Base-by-base conservation (phyloP, 257 asterid genomes). In the Handroanthus guayacan region DNA sequence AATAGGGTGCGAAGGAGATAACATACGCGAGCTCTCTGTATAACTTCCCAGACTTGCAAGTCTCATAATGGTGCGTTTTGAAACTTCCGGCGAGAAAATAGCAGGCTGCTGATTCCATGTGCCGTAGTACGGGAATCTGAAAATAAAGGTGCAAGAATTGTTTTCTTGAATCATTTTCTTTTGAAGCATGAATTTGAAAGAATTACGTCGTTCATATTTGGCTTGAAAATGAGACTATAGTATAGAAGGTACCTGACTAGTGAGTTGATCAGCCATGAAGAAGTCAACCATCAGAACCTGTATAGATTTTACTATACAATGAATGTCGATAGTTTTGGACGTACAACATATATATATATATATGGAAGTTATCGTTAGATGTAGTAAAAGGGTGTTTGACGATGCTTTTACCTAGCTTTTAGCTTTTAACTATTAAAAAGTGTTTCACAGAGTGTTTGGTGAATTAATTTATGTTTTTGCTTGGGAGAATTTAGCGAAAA, bases 221-320 rank as follows among this genome's bases (percentile, higher is more conserved):
- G 45, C 45, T 41, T 41, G 8, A 41, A 41, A 41, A 41, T 41
- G 55, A 2, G 55, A 10, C 4, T 47, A 6, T 16, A 17, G 12
- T 55, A 9, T 60, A 17, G 1, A 4, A 6, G 5, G 34, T 82
- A 89, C 95, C 91, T 89, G 92, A 74, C 95, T 89, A 5, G 95
- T 89, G 2, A 89, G 88, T 75, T 89, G 95, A 76, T 89, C 92
- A 63, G 95, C 95, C 92, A 89, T 89, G 85, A 89, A 87, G 75
- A 89, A 86, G 9, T 89, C 95, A 6, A 84, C 95, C 95, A 89
- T 50, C 81, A 89, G 62, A 62, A 89, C 92, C 92, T 87, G 85
- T 43, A 72, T 3, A 52, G 12, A 47, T 47, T 9, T 47, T 47
- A 47, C 2, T 6, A 6, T 2, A 11, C 16, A 11, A 2, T 13